phyloP scores from a whole-genome alignment of 306 rosid species.

The Vigna unguiculata region DNA sequence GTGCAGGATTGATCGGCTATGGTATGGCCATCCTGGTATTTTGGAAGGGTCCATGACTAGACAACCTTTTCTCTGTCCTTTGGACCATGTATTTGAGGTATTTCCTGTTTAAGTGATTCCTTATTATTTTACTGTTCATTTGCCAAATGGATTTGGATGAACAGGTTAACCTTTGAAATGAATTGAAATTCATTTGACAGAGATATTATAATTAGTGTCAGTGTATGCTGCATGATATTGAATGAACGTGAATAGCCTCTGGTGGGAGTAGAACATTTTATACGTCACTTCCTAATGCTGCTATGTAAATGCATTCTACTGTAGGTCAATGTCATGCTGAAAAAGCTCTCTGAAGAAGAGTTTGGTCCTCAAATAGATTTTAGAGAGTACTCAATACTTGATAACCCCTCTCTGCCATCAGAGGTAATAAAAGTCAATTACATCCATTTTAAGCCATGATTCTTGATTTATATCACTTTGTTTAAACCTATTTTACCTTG shows the following conservation, averaged over 20 bases:
- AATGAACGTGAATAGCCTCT: neutral
- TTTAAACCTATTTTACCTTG: slow-evolving; percentile 24
- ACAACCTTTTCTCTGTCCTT: slow-evolving; percentile 93
- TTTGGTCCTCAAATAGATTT: slow-evolving; percentile 80
- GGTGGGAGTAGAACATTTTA: slow-evolving; percentile 25
- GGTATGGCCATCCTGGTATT: slow-evolving; percentile 94
- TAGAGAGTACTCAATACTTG: slow-evolving; percentile 88
- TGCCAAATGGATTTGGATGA: slow-evolving; percentile 26
- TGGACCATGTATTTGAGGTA: slow-evolving; percentile 99
- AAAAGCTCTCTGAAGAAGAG: slow-evolving; percentile 77
- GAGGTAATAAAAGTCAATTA: slow-evolving; percentile 54
- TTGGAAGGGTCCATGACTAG: slow-evolving; percentile 88
- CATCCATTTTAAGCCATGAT: slow-evolving; percentile 25
- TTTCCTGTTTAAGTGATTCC: slow-evolving; percentile 36
- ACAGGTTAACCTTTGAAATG: slow-evolving; percentile 1
- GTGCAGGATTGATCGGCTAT: slow-evolving; percentile 96
- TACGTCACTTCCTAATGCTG: slow-evolving; percentile 38
- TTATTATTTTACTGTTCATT: slow-evolving; percentile 21
- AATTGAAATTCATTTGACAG: neutral
- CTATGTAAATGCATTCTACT: slow-evolving; percentile 38
- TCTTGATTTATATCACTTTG: slow-evolving; percentile 17
- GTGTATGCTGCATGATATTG: neutral
- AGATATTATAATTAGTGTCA: neutral
- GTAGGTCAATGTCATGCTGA: slow-evolving; percentile 83
- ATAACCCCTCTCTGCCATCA: slow-evolving; percentile 74